Percentiles rank a stretch among this genome's conserved stretches.
These are phyloP conservation scores for Nakazawaea holstii DNA, from an alignment of 805 yeast species.

Conservation along the genomic window DNA sequence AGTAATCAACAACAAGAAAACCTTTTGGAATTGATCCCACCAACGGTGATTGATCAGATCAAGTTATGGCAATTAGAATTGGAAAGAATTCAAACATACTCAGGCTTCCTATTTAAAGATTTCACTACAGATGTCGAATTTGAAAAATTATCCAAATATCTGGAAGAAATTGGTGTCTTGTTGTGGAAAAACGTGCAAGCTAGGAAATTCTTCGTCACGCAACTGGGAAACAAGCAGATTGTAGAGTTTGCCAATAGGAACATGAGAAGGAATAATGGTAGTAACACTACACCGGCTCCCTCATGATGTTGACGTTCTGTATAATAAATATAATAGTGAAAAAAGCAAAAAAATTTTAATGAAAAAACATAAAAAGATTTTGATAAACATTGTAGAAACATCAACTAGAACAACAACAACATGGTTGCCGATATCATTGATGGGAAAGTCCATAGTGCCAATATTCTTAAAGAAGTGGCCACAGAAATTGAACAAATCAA, in stretches of 20 bases:
- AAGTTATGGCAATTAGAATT: slow-evolving; percentile 93
- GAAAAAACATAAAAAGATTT: no score
- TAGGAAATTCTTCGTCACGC: slow-evolving; percentile 77
- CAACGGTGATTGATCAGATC: slow-evolving; percentile 96
- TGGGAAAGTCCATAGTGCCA: slow-evolving; percentile 48
- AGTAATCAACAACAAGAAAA: slow-evolving; percentile 33
- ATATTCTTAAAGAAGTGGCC: slow-evolving; percentile 46
- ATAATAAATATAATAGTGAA: no score
- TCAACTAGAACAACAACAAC: not conserved
- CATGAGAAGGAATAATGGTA: slow-evolving; percentile 21
- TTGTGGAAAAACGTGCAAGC: slow-evolving; percentile 76
- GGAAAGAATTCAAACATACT: slow-evolving; percentile 83
- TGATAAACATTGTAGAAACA: no score
- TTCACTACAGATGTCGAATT: slow-evolving; percentile 76
- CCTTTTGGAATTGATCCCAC: slow-evolving; percentile 67
- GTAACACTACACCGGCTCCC: not conserved
- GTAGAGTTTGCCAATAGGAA: slow-evolving; percentile 82
- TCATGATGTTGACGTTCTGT: not conserved
- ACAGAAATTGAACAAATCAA: slow-evolving; percentile 36
- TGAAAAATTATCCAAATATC: slow-evolving; percentile 65
- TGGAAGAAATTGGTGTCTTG: slow-evolving; percentile 86
- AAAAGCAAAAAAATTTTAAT: not conserved
- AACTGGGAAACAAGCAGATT: slow-evolving; percentile 84
- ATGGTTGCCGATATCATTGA: slow-evolving; percentile 40
- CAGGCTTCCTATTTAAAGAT: slow-evolving; percentile 85